Evolutionary conservation across 345 rosid species (phyloP).

Genomic region (Linum trigynum): DNA sequence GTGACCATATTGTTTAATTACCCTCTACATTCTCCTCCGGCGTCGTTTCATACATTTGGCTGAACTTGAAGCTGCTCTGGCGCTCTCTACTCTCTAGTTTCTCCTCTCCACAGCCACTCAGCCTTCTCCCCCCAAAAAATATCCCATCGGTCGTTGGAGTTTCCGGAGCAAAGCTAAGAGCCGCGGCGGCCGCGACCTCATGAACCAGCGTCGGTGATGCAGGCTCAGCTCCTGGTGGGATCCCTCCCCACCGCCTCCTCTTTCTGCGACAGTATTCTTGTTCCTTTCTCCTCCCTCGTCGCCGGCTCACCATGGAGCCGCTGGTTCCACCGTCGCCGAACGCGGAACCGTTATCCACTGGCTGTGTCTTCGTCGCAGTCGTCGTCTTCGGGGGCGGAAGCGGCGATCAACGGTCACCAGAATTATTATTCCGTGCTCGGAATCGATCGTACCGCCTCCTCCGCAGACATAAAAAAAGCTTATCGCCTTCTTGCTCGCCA

Average conservation of each 20-base stretch:
- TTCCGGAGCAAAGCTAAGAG: no score
- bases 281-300: constrained; percentile 16
- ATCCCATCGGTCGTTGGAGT: no score
- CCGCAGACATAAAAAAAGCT: constrained; percentile 63
- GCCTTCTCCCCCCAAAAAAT: no score
- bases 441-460: constrained; percentile 43
- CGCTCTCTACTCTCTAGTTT: no score
- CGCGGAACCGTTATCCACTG: constrained; percentile 21
- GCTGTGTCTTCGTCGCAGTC: constrained; percentile 29
- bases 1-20: no score
- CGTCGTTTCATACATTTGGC: no score
- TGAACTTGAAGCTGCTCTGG: no score
- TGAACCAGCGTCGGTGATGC: constrained; percentile 36
- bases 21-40: no score
- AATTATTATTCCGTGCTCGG: constrained; percentile 72
- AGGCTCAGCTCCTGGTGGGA: constrained; percentile 64
- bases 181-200: neutral
- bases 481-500: constrained; percentile 83
- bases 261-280: constrained; percentile 28
- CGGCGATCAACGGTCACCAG: constrained; percentile 34
- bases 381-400: constrained; percentile 24
- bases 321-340: constrained; percentile 20
- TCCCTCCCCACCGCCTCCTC: constrained; percentile 30
- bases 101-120: no score
- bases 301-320: constrained; percentile 9